Evolutionary conservation across 768 basidiomycete genomes (phyloP).

Genomic region (Cytidiella melzeri): DNA sequence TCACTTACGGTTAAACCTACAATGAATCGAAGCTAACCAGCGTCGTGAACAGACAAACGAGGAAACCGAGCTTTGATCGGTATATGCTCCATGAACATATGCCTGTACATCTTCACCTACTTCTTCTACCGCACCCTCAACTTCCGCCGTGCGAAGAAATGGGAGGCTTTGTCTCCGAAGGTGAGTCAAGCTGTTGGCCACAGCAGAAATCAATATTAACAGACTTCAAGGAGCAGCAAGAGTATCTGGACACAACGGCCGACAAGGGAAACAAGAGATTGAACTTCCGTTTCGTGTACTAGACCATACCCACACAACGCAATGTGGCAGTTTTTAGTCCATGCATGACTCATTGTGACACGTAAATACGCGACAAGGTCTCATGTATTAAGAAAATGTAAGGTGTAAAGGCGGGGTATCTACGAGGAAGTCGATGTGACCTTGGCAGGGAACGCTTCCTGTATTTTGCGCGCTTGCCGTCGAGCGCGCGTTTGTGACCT

Average conservation of each 20-base stretch:
- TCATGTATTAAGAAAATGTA: too few relatives aligned
- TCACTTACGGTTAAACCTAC: constrained; percentile 14
- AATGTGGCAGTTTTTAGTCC: neutral
- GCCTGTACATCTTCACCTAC: constrained; percentile 43
- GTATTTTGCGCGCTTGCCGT: neutral
- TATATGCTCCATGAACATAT: constrained; percentile 48
- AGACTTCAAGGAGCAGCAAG: constrained; percentile 40
- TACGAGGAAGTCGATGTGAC: neutral
- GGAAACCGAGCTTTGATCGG: constrained; percentile 53
- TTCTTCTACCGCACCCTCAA: constrained; percentile 54
- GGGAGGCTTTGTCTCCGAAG: constrained; percentile 45
- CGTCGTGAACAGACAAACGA: constrained; percentile 40
- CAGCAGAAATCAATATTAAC: too few relatives aligned
- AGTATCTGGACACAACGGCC: constrained; percentile 56
- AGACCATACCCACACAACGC: neutral
- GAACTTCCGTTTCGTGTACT: constrained; percentile 64
- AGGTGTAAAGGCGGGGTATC: too few relatives aligned
- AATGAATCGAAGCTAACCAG: neutral
- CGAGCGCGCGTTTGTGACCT: constrained; percentile 20
- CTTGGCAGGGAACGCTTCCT: neutral
- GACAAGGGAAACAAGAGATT: constrained; percentile 55
- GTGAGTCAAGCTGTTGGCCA: constrained; percentile 25
- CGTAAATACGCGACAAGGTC: too few relatives aligned
- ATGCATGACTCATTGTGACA: neutral
- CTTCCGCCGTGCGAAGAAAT: constrained; percentile 40